Evolutionary conservation across 2,329 filamentous ascomycete species (phyloP).

Genomic region (Claviceps purpurea): DNA sequence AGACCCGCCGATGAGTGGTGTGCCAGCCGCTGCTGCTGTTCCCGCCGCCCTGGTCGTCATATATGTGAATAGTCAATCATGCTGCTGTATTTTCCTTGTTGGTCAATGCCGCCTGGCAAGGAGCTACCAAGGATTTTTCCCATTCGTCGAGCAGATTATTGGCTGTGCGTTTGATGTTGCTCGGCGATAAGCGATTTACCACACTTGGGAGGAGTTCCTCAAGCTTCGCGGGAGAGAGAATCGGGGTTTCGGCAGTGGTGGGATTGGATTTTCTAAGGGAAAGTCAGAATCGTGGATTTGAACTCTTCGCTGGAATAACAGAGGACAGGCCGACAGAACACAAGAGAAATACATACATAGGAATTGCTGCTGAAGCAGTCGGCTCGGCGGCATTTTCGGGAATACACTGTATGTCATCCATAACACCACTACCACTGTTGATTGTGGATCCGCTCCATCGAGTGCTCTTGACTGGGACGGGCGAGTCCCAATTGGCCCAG

Average conservation of each 20-base stretch:
- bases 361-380: slow-evolving; percentile 20
- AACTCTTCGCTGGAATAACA: not conserved
- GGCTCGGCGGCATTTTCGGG: slow-evolving; percentile 35
- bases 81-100: slow-evolving; percentile 20
- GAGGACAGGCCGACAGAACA: not conserved
- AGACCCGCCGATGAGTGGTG: too few species aligned
- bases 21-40: slow-evolving; percentile 1
- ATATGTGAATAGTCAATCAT: not conserved
- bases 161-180: slow-evolving; percentile 70
- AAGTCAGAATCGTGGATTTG: not conserved
- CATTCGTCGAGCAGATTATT: slow-evolving; percentile 80
- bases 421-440: slow-evolving; percentile 21
- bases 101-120: slow-evolving; percentile 7
- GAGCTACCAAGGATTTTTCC: slow-evolving; percentile 47
- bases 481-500: slow-evolving; percentile 52
- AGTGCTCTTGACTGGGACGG: slow-evolving; percentile 39
- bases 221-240: slow-evolving; percentile 27
- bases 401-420: slow-evolving; percentile 31
- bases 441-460: slow-evolving; percentile 53
- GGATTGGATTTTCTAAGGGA: slow-evolving; percentile 19
- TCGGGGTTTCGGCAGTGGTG: slow-evolving; percentile 16
- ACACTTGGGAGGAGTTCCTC: slow-evolving; percentile 53
- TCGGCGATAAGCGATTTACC: slow-evolving; percentile 58
- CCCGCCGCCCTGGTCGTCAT: slow-evolving; percentile 3
- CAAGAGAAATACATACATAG: slow-evolving; percentile 1